Percentiles rank a stretch among this genome's conserved stretches.
Evolutionary conservation across 2,329 filamentous ascomycete genomes (phyloP).

Genomic region (Neofusicoccum ribis): DNA sequence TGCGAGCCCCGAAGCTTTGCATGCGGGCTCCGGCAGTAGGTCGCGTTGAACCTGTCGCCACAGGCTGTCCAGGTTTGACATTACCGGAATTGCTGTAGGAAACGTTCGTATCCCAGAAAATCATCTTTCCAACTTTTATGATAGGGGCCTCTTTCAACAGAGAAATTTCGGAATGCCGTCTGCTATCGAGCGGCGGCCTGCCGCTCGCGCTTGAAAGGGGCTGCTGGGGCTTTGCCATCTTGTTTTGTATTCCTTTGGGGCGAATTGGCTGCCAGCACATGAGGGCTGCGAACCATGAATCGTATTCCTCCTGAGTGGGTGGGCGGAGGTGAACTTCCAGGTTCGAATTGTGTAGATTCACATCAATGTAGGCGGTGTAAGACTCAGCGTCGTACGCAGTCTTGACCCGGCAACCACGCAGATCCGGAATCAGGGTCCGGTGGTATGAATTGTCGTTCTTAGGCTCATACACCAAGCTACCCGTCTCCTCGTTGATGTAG

Average conservation of each 20-base stretch:
- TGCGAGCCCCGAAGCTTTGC: slow-evolving; percentile 58
- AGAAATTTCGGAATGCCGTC: slow-evolving; percentile 52
- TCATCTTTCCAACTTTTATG: slow-evolving; percentile 76
- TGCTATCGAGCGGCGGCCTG: slow-evolving; percentile 39
- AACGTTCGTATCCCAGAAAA: slow-evolving; percentile 75
- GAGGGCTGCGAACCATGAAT: slow-evolving; percentile 77
- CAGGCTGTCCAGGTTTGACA: slow-evolving; percentile 5
- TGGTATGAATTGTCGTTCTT: slow-evolving; percentile 66
- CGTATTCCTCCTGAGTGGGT: slow-evolving; percentile 64
- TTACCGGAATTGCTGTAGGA: slow-evolving; percentile 49
- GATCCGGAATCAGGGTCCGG: slow-evolving; percentile 67
- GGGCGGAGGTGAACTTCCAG: slow-evolving; percentile 67
- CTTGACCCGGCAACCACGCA: slow-evolving; percentile 71
- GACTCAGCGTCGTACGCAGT: slow-evolving; percentile 49
- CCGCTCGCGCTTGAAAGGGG: slow-evolving; percentile 33
- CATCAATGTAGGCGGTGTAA: slow-evolving; percentile 51
- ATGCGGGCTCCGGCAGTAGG: slow-evolving; percentile 48
- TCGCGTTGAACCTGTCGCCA: slow-evolving; percentile 21
- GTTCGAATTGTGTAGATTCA: slow-evolving; percentile 55
- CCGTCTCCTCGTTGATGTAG: slow-evolving; percentile 75
- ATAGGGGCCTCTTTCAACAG: slow-evolving; percentile 72
- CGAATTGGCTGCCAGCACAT: slow-evolving; percentile 79
- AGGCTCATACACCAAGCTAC: slow-evolving; percentile 72
- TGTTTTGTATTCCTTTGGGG: slow-evolving; percentile 56
- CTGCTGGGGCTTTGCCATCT: slow-evolving; percentile 53